Evolutionary conservation across 2,329 filamentous ascomycete genomes (phyloP), one percentile per base, ranked within the genome.

Genomic region (Phoma herbarum): DNA sequence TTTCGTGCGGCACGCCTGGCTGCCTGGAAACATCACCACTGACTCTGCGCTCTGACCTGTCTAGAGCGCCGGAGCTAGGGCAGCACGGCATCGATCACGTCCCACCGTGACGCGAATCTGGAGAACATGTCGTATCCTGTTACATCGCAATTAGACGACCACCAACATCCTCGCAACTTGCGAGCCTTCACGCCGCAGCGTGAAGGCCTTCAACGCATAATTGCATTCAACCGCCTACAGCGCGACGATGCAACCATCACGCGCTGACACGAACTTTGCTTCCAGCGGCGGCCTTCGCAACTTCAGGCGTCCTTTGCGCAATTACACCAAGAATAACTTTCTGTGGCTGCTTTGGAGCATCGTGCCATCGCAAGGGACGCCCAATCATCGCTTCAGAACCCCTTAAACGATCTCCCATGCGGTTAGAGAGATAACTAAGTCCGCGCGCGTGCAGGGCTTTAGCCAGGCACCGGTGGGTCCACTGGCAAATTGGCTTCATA

Each of bases 61-160:
- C 43, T 37, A 23, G 43, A 54, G 45, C 56, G 35, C 47, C 46
- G 52, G 37, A 20, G 42, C 59, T 53, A 47, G n/a, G 45, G 33
- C 44, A 43, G 49, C 53, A 58, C 46, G 41, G 47, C 51, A 59
- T 45, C 55, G 52, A 60, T 57, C 58, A 48, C 44, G 49, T 58
- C 50, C 56, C 55, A 55, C 47, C 46, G 39, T 42, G 45, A 50
- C 44, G 59, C 49, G 55, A 46, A 59, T 57, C 55, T 57, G 59
- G 59, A 62, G 59, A 62, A 59, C 18, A 46, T 23, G 39, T 53
- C 50, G 56, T 59, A 50, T 45, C 23, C 44, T 59, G 49, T 41
- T 33, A 53, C 56, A 54, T 41, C 11, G 41, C 20, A 50, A 46
- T 50, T 46, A 45, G 25, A 16, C 31, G 10, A 26, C 26, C 45